phyloP scores from a whole-genome alignment of 2,329 filamentous ascomycete species.

The Aspergillus latus region DNA sequence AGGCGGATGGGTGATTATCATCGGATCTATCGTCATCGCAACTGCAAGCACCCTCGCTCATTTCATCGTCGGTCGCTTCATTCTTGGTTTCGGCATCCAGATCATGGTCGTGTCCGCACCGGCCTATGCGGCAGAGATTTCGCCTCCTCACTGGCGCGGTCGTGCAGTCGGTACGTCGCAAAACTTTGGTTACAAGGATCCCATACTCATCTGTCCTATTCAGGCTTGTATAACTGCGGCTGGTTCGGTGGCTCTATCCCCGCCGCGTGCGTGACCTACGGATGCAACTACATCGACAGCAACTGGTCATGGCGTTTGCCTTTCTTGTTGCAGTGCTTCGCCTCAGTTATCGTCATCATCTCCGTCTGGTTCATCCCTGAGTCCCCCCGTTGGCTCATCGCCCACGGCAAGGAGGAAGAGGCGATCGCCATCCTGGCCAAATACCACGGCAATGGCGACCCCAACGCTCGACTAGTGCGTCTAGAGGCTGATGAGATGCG shows the following conservation, averaged over 20 bases:
- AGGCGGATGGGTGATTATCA: conserved; percentile 48
- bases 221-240: conserved; percentile 54
- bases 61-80: conserved; percentile 50
- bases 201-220: neutral
- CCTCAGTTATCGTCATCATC: conserved; percentile 56
- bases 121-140: conserved; percentile 51
- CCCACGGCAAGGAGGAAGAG: conserved; percentile 26
- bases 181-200: neutral
- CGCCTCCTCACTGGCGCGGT: conserved; percentile 53
- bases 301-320: conserved; percentile 62
- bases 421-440: conserved; percentile 26
- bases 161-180: conserved; percentile 25
- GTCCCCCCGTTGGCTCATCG: conserved; percentile 21
- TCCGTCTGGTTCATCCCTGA: conserved; percentile 58
- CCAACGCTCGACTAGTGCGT: conserved; percentile 26
- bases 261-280: conserved; percentile 52
- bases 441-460: conserved; percentile 30
- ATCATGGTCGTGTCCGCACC: conserved; percentile 53
- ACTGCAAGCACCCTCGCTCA: conserved; percentile 39
- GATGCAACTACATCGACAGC: conserved; percentile 46
- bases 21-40: conserved; percentile 47
- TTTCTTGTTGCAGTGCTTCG: conserved; percentile 65
- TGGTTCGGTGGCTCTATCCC: conserved; percentile 56
- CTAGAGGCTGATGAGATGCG: conserved; percentile 32
- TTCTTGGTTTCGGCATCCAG: conserved; percentile 50